Base-by-base conservation (phyloP, 2,329 filamentous ascomycete species). In the Ceratocystis huliohia region DNA sequence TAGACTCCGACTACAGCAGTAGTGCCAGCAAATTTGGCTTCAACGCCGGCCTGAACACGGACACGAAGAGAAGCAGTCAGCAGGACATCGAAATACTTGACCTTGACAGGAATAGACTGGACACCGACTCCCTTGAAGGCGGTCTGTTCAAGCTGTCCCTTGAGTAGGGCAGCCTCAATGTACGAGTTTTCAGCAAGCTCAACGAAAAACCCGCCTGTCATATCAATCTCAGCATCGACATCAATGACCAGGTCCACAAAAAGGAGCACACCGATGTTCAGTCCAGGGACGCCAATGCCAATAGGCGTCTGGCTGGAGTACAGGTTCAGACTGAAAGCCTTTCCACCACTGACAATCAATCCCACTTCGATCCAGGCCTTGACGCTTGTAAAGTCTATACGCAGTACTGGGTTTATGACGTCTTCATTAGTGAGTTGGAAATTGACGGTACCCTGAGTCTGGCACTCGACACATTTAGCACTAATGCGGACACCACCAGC, bases 331-430 rank as follows among this genome's bases (percentile, higher is more conserved):
- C 78, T 78, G 70, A 84, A 81, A 22, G 78, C 78, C 20, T 80
- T 76, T 10, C 75, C 78, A 20, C 75, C 76, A 3, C 74, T 75
- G 30, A 82, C 73, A 6, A 73, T 73, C 0, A 82, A 74, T 61
- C 79, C 77, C 5, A 83, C 70, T 69, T 81, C 75, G 17, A 84
- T 73, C 70, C 81, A 81, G 6, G 82, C 74, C 72, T 83, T 80
- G 69, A 84, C 71, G 4, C 75, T 76, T 53, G 76, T 76, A 61
- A 84, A 80, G 69, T 79, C 74, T 2, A 84, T 71, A 20, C 76
- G 74, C 30, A 78, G 73, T 15, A 75, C 73, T 0, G 80, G 79
- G 53, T 74, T 68, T 22, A 75, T 68, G 3, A 78, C 72, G 48
- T 79, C 72, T 20, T 74, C 72, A 37, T 80, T 69, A 0, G 74